Evolutionary conservation across 2,329 filamentous ascomycete genomes (phyloP), one percentile per base, ranked within the genome.

Genomic region (Arachnomyces sp.): DNA sequence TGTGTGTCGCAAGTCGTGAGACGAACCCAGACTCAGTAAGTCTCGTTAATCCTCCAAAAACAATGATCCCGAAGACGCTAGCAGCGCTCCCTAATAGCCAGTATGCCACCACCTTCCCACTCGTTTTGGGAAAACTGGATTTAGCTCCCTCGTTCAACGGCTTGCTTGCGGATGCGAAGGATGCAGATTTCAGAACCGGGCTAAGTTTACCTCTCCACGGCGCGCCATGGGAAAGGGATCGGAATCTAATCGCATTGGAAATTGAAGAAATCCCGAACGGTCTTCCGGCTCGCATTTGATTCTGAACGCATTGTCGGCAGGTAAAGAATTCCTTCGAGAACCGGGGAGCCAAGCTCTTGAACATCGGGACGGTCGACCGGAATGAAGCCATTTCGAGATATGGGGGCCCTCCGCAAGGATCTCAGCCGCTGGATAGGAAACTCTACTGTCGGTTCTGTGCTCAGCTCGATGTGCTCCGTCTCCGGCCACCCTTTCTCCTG

Each of bases 31-130:
- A 98, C 67, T 98, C 92, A 3, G 92, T 98, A 52, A 98, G 73
- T 44, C 92, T 75, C 21, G 92, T 98, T 52, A 98, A 72, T 4
- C 92, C 92, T 43, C 92, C 92, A 63, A 93, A 94, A 33, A 98
- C 78, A 38, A 98, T 89, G 54, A 98, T 95, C 44, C 92, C 92
- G 65, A 96, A 98, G 38, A 96, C 92, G 60, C 87, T 93, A 32
- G 78, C 84, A 1, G 92, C 89, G 52, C 89, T 95, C 34, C 80
- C 90, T 41, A 98, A 69, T 34, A 98, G 76, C 89, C 89, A 98
- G 69, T 90, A 90, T 44, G 82, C 92, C 33, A 95, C 89, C 7
- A 71, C 68, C 64, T 85, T 92, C 43, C 81, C 78, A 49, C 77
- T 87, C 7, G 76, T 77, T 52, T 84, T 63, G 13, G 76, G 75